Conservation (phyloP, 768 basidiomycete genomes). For the Auriculariales sp. region DNA sequence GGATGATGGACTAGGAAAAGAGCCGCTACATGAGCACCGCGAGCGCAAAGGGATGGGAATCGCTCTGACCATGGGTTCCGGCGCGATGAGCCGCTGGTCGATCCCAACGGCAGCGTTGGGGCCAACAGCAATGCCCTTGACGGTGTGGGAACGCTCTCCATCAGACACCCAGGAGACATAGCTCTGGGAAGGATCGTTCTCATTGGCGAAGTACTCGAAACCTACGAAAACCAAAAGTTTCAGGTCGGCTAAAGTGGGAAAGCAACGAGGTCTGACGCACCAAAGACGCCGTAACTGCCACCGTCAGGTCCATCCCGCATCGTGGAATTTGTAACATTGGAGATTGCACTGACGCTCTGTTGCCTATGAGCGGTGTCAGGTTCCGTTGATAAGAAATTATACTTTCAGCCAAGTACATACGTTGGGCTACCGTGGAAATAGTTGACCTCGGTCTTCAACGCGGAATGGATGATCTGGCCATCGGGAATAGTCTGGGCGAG, state of each 20-base stretch:
- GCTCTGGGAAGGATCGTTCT: constrained; percentile 44
- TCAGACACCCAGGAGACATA: constrained; percentile 76
- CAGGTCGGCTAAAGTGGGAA: constrained; percentile 11
- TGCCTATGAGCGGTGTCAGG: too few species aligned
- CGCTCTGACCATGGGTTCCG: constrained; percentile 83
- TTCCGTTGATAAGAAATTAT: constrained; percentile 16
- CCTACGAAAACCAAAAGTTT: constrained; percentile 9
- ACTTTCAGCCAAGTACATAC: constrained; percentile 17
- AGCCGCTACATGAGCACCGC: constrained; percentile 8
- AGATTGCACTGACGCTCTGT: constrained; percentile 11
- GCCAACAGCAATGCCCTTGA: constrained; percentile 50
- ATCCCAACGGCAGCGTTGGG: constrained; percentile 46
- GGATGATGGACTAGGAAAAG: constrained; percentile 1
- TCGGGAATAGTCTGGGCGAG: constrained; percentile 32
- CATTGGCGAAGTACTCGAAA: constrained; percentile 71
- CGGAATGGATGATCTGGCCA: constrained; percentile 13
- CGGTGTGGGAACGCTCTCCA: constrained; percentile 54
- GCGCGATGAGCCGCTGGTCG: constrained; percentile 52
- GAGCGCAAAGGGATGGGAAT: constrained; percentile 20
- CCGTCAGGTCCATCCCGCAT: constrained; percentile 23
- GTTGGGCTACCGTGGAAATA: constrained; percentile 15
- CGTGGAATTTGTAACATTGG: constrained; percentile 34
- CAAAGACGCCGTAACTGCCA: constrained; percentile 51
- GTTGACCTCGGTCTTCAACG: constrained; percentile 13
- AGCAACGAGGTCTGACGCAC: constrained; percentile 20